Evolutionary conservation across 306 rosid species (phyloP).

Genomic region (Cicer arietinum): DNA sequence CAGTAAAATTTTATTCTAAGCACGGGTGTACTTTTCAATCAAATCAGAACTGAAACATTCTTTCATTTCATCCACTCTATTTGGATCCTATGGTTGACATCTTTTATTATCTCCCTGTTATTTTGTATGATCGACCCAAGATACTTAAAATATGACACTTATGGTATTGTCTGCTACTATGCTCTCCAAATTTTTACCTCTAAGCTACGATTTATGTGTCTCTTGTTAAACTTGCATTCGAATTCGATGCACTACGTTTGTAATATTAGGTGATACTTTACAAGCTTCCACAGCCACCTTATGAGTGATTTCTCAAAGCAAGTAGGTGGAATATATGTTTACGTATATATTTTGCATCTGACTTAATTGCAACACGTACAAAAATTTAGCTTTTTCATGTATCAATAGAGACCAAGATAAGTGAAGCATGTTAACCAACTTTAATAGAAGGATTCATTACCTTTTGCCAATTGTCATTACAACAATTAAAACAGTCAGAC

Average conservation of each 20-base stretch:
- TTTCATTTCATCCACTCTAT: neutral
- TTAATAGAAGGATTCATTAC: slow-evolving; percentile 51
- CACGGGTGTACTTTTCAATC: neutral
- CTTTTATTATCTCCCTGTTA: neutral
- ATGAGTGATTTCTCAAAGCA: slow-evolving; percentile 21
- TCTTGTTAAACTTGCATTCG: neutral
- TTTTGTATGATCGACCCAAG: neutral
- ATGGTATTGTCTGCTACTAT: neutral
- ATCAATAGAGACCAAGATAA: slow-evolving; percentile 31
- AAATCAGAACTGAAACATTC: neutral
- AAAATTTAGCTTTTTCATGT: slow-evolving; percentile 6
- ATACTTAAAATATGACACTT: slow-evolving; percentile 9
- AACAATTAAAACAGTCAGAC: slow-evolving; percentile 76
- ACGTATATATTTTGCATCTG: neutral
- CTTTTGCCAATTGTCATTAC: slow-evolving; percentile 99
- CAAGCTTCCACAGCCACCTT: slow-evolving; percentile 27
- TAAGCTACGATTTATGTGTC: neutral
- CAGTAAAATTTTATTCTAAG: neutral
- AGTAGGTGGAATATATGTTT: neutral
- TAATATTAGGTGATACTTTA: neutral
- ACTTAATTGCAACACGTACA: slow-evolving; percentile 26
- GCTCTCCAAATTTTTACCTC: neutral
- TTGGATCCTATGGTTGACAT: slow-evolving; percentile 4
- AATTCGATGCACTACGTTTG: neutral
- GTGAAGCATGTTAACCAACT: slow-evolving; percentile 16